A percentile compares a stretch with the other conserved stretches of the same genome.
Evolutionary conservation across 345 rosid species (phyloP).

Genomic region (Iberis pinnata): DNA sequence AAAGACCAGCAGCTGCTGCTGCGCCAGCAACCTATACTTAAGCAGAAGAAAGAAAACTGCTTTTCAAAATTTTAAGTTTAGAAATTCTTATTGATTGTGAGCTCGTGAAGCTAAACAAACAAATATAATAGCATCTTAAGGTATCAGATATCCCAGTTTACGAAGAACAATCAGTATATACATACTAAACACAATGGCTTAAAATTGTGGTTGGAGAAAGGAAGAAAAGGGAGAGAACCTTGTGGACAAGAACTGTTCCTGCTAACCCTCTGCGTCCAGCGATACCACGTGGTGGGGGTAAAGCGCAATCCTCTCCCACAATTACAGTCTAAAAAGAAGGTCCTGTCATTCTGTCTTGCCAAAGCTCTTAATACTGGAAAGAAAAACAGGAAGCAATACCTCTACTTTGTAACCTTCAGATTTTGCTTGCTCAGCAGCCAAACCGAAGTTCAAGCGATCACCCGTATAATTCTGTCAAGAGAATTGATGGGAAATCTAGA

Average conservation of each 20-base stretch:
- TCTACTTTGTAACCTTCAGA: conserved; percentile 94
- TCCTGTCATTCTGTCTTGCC: conserved; percentile 2
- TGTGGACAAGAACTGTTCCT: conserved; percentile 83
- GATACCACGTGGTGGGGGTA: conserved; percentile 89
- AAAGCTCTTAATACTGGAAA: conserved; percentile 4
- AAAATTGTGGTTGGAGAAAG: neutral
- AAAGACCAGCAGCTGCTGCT: conserved; percentile 83
- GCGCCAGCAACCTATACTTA: conserved; percentile 79
- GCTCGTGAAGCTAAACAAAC: conserved; percentile 1
- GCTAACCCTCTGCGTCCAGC: conserved; percentile 94
- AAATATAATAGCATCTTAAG: neutral
- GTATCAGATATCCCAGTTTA: conserved; percentile 8
- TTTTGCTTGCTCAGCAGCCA: conserved; percentile 99
- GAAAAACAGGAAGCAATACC: conserved; percentile 50
- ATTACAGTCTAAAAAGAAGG: conserved; percentile 59
- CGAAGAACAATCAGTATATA: neutral
- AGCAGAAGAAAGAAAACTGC: conserved; percentile 6
- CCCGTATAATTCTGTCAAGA: conserved; percentile 83
- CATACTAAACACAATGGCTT: neutral
- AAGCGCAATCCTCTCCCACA: conserved; percentile 96
- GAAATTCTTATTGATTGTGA: neutral
- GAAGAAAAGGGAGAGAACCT: conserved; percentile 42
- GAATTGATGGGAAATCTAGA: conserved; percentile 22
- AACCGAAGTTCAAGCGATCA: conserved; percentile 92
- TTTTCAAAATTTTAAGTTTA: conserved; percentile 1